phyloP scores from a whole-genome alignment of 1,139 yeast species.

The Protomyces inundatus region DNA sequence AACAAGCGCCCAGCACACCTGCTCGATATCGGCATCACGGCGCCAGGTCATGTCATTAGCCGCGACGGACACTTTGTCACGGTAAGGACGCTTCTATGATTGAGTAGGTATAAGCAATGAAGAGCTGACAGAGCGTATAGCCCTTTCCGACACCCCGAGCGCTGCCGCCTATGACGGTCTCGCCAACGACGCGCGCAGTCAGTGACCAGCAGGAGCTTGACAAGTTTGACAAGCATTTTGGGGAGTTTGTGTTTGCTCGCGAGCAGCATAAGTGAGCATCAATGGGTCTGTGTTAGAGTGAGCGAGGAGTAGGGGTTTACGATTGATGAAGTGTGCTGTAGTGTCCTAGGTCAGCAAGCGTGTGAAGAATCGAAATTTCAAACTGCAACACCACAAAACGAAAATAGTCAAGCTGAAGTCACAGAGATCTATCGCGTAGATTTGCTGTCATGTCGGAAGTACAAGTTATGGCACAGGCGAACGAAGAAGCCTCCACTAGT shows the following conservation, averaged over 20 bases:
- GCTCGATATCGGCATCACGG: background rate
- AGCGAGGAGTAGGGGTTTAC: no score
- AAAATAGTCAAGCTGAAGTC: no score
- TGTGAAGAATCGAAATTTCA: background rate
- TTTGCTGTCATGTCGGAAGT: no score
- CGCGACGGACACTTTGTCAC: background rate
- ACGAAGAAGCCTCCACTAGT: no score
- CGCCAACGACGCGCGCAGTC: background rate
- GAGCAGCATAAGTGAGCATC: background rate
- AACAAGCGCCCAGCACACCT: background rate
- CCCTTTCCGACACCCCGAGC: background rate
- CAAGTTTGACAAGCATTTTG: background rate
- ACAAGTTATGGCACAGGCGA: no score
- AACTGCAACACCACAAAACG: no score
- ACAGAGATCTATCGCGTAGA: no score
- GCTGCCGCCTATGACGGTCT: background rate
- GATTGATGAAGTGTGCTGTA: no score
- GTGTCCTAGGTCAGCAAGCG: background rate
- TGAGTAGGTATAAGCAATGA: background rate
- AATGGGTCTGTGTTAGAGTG: no score
- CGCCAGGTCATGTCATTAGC: background rate
- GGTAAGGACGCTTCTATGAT: background rate
- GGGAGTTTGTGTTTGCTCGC: background rate
- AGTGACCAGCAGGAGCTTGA: background rate
- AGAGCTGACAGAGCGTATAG: background rate